Base-by-base conservation (phyloP, 75 land plant species). In the Pinus tabuliformis region DNA sequence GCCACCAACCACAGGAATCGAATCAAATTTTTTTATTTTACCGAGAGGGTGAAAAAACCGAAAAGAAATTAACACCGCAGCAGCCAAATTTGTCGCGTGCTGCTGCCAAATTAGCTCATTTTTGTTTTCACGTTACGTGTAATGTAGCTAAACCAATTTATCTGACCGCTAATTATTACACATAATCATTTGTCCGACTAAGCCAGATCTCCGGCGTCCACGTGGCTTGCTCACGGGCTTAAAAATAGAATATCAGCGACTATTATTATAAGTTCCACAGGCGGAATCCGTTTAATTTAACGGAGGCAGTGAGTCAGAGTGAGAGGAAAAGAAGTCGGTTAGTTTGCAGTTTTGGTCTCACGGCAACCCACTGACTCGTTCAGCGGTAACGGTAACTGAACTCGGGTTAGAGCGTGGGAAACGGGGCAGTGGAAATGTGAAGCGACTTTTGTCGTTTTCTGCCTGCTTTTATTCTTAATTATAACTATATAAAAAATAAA, bases 111-210 rank as follows among this genome's bases (percentile, higher is more conserved):
- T 17, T 68, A 68, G 72, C 14, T 52, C 54, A 42, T n/a, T n/a
- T 7, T 68, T 42, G 54, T 68, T 68, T 68, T 12, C 52, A 68
- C n/a, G 72, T 68, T 68, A 68, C 72, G 72, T 68, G 72, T 68
- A 39, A 39, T 5, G 72, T 49, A 49, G 42, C 49, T 68, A 20
- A 13, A 68, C 72, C 42, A 42, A 42, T 39, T 24, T 68, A 30
- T 68, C 72, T 68, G 72, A 68, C 52, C 14, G 12, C 16, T 68
- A 39, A 68, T 68, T 17, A 68, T 68, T 39, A 68, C 49, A 20
- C 11, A 39, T 42, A 42, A 42, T 68, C 72, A 68, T 68, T 16
- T n/a, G 7, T 68, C n/a, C 11, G 3, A 21, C 49, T 45, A 8
- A 8, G 42, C 52, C 72, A 68, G 72, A 68, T 68, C 72, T 68